Base-by-base conservation (phyloP, 2,329 filamentous ascomycete genomes). In the Phialophora chinensis region DNA sequence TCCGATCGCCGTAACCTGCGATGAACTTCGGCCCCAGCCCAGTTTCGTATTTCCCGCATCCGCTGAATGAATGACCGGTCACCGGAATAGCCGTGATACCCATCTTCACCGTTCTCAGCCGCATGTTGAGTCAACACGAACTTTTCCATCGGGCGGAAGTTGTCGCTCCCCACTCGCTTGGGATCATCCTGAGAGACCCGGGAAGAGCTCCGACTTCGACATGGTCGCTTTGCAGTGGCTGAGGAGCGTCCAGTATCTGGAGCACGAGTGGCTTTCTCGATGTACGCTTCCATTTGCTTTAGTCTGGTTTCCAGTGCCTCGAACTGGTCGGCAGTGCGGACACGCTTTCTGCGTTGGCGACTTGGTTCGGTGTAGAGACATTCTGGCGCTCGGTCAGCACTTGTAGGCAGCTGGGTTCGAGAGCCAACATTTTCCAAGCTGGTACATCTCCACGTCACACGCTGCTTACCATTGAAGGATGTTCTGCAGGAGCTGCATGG, bases 21-120 rank as follows among this genome's bases (percentile, higher is more conserved):
- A 61, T 31, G 47, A 17, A 61, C 47, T 31, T 53, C 47, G 31
- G 44, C 49, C n/a, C 59, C 47, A 10, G 47, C 38, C 59, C 59
- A 61, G n/a, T 54, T 35, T 53, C 49, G 33, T 27, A 61, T 27
- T 61, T 61, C 59, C 25, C 59, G 47, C 59, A 61, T 61, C 31
- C 59, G 59, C 49, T 61, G 47, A 20, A 61, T 52, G 47, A 61
- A 61, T 3, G 59, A 42, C 14, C 59, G 59, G 31, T 61, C 59
- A n/a, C 29, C 59, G 27, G 59, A 61, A 31, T 61, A 61, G 25
- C 59, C 59, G 27, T 61, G 59, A 44, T 33, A 61, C 3, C 31
- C 47, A 14, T 52, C 59, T 23, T 54, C 59, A 8, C 44, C 29
- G 10, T 61, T 47, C 29, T 61, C 44, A 27, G 33, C 33, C 23